phyloP scores from a whole-genome alignment of 805 yeast species.

The Saccharomycopsis fodiens region DNA sequence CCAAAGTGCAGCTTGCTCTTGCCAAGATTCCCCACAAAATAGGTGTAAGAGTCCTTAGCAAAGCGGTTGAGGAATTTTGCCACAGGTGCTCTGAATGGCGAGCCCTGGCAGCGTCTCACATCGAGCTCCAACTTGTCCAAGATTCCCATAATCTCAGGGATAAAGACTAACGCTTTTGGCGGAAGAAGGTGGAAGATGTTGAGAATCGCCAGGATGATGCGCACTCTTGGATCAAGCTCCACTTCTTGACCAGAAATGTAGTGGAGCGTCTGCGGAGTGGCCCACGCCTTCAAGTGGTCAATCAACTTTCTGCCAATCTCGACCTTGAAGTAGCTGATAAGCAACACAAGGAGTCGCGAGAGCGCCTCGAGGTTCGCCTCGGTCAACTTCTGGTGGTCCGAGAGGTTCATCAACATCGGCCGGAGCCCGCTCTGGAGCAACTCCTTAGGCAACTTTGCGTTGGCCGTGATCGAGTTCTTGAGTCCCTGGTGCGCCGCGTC shows the following conservation, averaged over 20 bases:
- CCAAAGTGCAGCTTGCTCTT: conserved; percentile 43
- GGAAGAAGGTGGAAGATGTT: conserved; percentile 91
- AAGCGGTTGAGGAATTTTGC: conserved; percentile 82
- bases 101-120: conserved; percentile 71
- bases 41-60: conserved; percentile 63
- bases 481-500: conserved; percentile 90
- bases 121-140: conserved; percentile 73
- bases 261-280: conserved; percentile 71
- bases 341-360: conserved; percentile 74
- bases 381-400: conserved; percentile 86
- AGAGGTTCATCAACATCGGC: conserved; percentile 90
- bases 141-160: conserved; percentile 76
- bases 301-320: conserved; percentile 91
- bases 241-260: conserved; percentile 75
- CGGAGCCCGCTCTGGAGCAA: conserved; percentile 89
- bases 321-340: conserved; percentile 92
- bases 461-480: conserved; percentile 72
- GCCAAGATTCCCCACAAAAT: conserved; percentile 58
- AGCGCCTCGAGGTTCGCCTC: conserved; percentile 87
- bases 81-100: conserved; percentile 87
- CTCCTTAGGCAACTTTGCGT: conserved; percentile 86
- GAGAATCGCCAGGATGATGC: conserved; percentile 81
- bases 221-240: conserved; percentile 70
- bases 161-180: conserved; percentile 81
- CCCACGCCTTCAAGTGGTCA: conserved; percentile 95